Base-by-base conservation (phyloP, 2,329 filamentous ascomycete species). In the Knufia petricola region DNA sequence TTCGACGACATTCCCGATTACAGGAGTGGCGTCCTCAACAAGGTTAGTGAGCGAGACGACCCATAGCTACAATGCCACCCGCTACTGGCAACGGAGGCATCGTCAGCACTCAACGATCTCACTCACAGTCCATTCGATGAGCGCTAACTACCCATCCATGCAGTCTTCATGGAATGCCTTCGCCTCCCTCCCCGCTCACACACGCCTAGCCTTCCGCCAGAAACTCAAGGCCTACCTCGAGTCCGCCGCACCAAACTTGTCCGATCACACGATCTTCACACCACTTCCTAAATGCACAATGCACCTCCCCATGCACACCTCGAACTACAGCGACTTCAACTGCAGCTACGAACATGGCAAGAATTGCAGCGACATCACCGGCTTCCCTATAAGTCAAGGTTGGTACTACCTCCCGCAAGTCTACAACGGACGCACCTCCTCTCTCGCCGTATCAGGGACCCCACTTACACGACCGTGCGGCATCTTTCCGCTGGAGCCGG, bases 401-500 rank as follows among this genome's bases (percentile, higher is more conserved):
- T 53, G 48, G 48, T 53, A 24, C 45, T 15, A 19, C 20, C 36
- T 50, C 13, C 51, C 51, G 12, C 46, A 46, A 20, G 51, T 48
- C 6, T 53, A 53, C 51, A 53, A 53, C 32, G 51, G 51, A 13
- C 42, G 51, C n/a, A 50, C 51, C 10, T 50, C 48, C 17, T 42
- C 32, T 24, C 31, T 53, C 12, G 51, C 45, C 10, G 39, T 50
- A 3, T 45, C 37, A 3, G 48, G 48, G 10, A 48, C 71, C 8
- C 65, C 65, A 0, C 68, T 79, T 3, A 59, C 61, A 10, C 63
- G 76, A 24, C 76, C 76, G 0, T 59, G 63, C 1, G 75, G 75
- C 0, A 69, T 73, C 30, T 71, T 60, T 52, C 20, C 46, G 7
- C 2, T 23, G 15, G 23, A 41, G 9, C 21, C n/a, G 17, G 38